These are phyloP conservation scores for Phtheirospermum japonicum DNA, from an alignment of 257 asterid species.

Conservation along the genomic window DNA sequence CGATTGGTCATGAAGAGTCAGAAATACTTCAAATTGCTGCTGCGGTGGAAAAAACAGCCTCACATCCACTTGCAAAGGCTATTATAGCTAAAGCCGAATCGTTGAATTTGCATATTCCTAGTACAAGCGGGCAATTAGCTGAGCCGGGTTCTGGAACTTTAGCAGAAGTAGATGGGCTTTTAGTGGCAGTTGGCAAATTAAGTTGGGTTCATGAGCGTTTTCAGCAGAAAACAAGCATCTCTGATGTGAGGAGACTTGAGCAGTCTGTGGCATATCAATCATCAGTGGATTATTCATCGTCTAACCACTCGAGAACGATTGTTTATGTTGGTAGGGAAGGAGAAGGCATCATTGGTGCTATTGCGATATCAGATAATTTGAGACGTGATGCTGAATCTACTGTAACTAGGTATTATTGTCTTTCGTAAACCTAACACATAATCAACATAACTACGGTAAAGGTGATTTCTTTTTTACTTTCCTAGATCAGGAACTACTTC, in stretches of 20 bases:
- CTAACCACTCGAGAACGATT: slow-evolving; percentile 74
- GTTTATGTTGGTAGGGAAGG: slow-evolving; percentile 95
- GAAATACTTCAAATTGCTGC: slow-evolving; percentile 86
- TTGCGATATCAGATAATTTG: slow-evolving; percentile 80
- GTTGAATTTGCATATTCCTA: slow-evolving; percentile 59
- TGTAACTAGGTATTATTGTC: slow-evolving; percentile 51
- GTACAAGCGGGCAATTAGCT: slow-evolving; percentile 73
- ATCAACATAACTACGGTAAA: background rate
- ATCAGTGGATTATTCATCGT: slow-evolving; percentile 46
- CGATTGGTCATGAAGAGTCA: slow-evolving; percentile 53
- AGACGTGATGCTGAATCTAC: slow-evolving; percentile 79
- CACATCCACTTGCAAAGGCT: slow-evolving; percentile 95
- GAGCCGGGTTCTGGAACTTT: slow-evolving; percentile 95
- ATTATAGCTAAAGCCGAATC: slow-evolving; percentile 73
- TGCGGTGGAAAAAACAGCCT: slow-evolving; percentile 96
- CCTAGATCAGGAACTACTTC: slow-evolving; percentile 1
- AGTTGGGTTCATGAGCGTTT: slow-evolving; percentile 87
- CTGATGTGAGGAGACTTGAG: slow-evolving; percentile 63
- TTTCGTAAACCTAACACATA: slow-evolving; percentile 12
- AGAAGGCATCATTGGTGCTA: slow-evolving; percentile 89
- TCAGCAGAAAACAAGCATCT: slow-evolving; percentile 50
- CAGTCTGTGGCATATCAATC: slow-evolving; percentile 59
- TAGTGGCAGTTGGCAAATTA: slow-evolving; percentile 90
- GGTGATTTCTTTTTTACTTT: slow-evolving; percentile 1
- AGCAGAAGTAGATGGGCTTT: slow-evolving; percentile 91